Conservation (phyloP, 306 rosid genomes). For the Cicer judaicum region DNA sequence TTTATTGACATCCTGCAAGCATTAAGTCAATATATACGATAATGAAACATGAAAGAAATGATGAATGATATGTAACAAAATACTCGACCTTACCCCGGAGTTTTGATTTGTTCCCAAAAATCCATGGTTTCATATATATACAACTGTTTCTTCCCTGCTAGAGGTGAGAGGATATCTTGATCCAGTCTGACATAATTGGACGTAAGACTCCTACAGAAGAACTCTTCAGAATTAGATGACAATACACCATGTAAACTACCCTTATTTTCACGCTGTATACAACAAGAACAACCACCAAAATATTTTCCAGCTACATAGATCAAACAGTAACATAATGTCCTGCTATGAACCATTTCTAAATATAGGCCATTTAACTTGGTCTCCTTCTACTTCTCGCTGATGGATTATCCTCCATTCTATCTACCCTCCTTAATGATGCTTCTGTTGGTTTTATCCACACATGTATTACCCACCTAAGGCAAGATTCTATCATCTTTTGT, state of each 20-base stretch:
- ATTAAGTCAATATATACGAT: constrained; percentile 26
- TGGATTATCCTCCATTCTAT: neutral
- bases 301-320: constrained; percentile 6
- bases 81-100: constrained; percentile 72
- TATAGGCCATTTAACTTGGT: neutral
- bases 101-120: constrained; percentile 98
- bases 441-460: neutral
- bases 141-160: constrained; percentile 93
- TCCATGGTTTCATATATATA: constrained; percentile 82
- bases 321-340: neutral
- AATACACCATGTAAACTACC: constrained; percentile 11
- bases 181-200: constrained; percentile 85
- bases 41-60: constrained; percentile 20
- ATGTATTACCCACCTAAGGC: neutral
- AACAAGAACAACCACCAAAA: neutral
- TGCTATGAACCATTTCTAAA: neutral
- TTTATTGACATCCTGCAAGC: constrained; percentile 89
- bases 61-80: constrained; percentile 22
- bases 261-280: constrained; percentile 27
- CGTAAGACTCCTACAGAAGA: constrained; percentile 65
- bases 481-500: neutral
- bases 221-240: constrained; percentile 43
- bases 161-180: constrained; percentile 96
- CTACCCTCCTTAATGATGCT: neutral
- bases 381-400: neutral